Percentiles rank a stretch among this genome's conserved stretches.
Evolutionary conservation across 768 basidiomycete genomes (phyloP).

Genomic region (Lactifluus volemus): DNA sequence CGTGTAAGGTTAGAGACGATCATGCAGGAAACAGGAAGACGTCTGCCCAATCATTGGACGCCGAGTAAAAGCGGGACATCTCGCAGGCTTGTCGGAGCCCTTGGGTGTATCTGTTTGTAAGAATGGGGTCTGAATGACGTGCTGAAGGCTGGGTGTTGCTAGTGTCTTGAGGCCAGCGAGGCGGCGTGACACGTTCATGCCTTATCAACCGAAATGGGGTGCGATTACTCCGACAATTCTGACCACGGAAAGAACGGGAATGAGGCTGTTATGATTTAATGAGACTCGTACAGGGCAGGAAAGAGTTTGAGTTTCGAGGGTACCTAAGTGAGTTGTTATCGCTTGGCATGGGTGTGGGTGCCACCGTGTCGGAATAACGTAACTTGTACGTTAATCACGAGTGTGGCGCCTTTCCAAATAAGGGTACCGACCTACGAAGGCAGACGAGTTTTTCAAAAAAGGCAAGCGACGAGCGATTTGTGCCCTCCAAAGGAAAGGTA

Average conservation of each 20-base stretch:
- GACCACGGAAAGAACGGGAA: neutral
- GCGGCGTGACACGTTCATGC: neutral
- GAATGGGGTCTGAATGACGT: constrained; percentile 2
- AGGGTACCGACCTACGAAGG: neutral
- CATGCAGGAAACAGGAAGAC: neutral
- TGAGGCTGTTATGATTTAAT: neutral
- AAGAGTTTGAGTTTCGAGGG: neutral
- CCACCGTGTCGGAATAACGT: constrained; percentile 5
- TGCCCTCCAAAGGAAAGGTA: constrained; percentile 4
- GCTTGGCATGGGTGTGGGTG: neutral
- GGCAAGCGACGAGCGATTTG: constrained; percentile 10
- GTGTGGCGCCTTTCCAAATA: neutral
- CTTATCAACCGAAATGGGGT: neutral
- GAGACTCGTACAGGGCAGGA: neutral
- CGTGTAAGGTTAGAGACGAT: neutral
- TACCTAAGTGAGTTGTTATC: neutral
- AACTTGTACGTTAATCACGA: neutral
- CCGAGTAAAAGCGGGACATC: neutral
- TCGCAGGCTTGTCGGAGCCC: neutral
- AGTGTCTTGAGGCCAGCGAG: neutral
- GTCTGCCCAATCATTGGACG: constrained; percentile 1
- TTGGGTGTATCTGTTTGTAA: neutral
- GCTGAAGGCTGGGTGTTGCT: neutral
- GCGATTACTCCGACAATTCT: neutral
- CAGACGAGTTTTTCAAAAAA: constrained; percentile 7